Base-by-base conservation (phyloP, 1,139 yeast genomes). In the Kazachstania sp. region DNA sequence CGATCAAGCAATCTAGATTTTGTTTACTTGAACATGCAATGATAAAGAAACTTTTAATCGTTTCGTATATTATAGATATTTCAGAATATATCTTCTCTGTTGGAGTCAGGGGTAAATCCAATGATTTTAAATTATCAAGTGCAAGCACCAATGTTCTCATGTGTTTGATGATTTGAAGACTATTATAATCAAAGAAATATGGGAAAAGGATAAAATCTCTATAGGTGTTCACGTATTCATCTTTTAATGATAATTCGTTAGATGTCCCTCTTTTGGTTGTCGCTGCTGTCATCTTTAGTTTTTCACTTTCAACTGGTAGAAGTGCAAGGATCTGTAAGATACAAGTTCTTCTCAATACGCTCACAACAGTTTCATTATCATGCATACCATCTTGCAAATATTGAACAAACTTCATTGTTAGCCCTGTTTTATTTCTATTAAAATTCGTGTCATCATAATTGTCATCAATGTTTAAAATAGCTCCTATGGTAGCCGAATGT, bases 121-220 rank as follows among this genome's bases (percentile, higher is more conserved):
- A 23, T 4, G 19, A 37, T 36, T 20, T 44, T 20, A 34, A 45
- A 15, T 23, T 41, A 16, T 32, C 34, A 18, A 46, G 37, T 4
- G 30, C 5, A 13, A 16, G 12, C 3, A 32, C 37, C 18, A 56
- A 31, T 18, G 29, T 37, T 7, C 41, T 37, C 16, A 59, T 36
- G 15, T 48, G 35, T 23, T 51, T 42, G 4, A 58, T 48, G 3
- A 51, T 45, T 18, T 51, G 47, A 38, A 57, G 34, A n/a, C 53
- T 45, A 18, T 44, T 44, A 20, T 49, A 44, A 12, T 55, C 52
- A 40, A 59, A 58, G 38, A 55, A 51, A 12, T 59, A 59, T 8
- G 56, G 55, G 35, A 56, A 58, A 8, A 53, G 41, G 6, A 59
- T 48, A 23, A 58, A 50, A 45, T 61, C 64, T 41, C 51, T 54